Base-by-base conservation (phyloP, 441 rosid genomes). In the Euphorbia schlechtendalii region DNA sequence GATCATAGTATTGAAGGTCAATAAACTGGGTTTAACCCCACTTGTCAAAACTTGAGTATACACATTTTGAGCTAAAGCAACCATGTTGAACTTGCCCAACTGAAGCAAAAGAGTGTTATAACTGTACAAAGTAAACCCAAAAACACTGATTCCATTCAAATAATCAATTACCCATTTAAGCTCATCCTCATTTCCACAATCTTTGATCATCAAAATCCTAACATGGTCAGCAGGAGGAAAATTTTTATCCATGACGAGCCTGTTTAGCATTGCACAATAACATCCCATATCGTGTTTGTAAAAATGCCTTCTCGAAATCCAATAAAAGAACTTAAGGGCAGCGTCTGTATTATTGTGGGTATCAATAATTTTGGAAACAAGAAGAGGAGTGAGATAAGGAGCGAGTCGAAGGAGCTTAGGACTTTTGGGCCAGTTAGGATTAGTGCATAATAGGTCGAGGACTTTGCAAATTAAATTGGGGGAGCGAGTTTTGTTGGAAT, bases 31-130 rank as follows among this genome's bases (percentile, higher is more conserved):
- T 68, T 60, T 74, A 69, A 86, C 61, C 62, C 81, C 84, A 69
- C 77, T 68, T 51, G 63, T 66, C 66, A 82, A 71, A 77, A 82
- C 61, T 69, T 67, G 73, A 48, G 59, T 45, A 64, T 77, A 84
- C 66, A 80, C 78, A 63, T 65, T 68, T 70, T 64, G 71, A 64
- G 87, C 85, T 40, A 76, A 67, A 63, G 28, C 59, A 78, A 78
- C 71, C 92, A 82, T 76, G 30, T 68, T 81, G 70, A 84, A 84
- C 78, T 82, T 86, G 18, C 79, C 78, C 73, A 81, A 54, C 69
- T 82, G 87, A 68, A 78, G 68, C 84, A 86, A 72, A 32, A 86
- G 80, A 21, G 87, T 74, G 74, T 86, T 86, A 63, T 67, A 79
- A 70, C 83, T 74, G 57, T 82, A 78, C 76, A 86, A 69, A 73